Evolutionary conservation across 306 rosid genomes (phyloP).

Genomic region (Ziziphus jujuba): DNA sequence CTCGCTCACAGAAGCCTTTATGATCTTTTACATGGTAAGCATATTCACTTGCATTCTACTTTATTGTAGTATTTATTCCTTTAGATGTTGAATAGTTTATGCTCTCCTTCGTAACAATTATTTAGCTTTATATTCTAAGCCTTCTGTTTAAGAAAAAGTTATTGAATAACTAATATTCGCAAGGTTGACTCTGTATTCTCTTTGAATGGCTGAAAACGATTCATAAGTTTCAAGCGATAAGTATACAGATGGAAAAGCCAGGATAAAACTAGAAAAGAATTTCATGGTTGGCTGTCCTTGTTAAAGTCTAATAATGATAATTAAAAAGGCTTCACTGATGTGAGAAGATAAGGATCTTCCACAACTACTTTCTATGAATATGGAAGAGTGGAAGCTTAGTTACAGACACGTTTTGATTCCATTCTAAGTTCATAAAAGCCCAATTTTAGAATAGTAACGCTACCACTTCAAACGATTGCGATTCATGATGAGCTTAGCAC

Average conservation of each 20-base stretch:
- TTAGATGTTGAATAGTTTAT: conserved; percentile 2
- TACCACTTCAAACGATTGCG: too few species aligned
- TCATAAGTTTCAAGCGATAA: background rate
- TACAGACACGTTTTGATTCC: background rate
- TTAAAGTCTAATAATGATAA: background rate
- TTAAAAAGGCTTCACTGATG: background rate
- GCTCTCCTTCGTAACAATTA: conserved; percentile 3
- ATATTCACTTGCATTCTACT: conserved; percentile 1
- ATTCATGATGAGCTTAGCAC: too few species aligned
- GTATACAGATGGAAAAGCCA: background rate
- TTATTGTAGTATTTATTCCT: conserved; percentile 12
- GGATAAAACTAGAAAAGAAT: background rate
- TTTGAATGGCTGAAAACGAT: background rate
- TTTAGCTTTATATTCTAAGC: background rate
- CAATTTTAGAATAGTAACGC: background rate
- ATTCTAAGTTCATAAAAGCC: background rate
- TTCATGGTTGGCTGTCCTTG: conserved; percentile 9
- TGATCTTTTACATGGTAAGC: conserved; percentile 88
- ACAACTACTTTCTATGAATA: background rate
- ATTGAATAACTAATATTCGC: background rate
- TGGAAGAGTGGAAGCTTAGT: background rate
- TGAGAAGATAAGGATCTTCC: background rate
- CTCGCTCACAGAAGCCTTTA: conserved; percentile 68
- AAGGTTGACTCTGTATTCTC: background rate
- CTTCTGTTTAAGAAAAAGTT: background rate